Percentiles rank a stretch among this genome's conserved stretches.
These are phyloP conservation scores for Dictyostelium purpureum DNA, from an alignment of 78 protist species.

Conservation along the genomic window DNA sequence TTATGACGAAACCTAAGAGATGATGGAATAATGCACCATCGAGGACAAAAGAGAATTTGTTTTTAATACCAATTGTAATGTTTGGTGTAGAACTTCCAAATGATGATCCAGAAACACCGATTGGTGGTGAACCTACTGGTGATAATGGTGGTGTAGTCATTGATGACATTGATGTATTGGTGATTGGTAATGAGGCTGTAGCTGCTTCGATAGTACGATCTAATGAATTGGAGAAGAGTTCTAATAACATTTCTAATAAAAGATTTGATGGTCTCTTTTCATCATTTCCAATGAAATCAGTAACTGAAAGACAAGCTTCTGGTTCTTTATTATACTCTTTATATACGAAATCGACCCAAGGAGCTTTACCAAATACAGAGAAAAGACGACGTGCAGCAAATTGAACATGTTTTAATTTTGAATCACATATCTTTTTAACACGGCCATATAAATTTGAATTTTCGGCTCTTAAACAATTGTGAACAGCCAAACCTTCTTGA, in stretches of 20 bases:
- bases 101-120: too few species aligned
- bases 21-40: slow-evolving; percentile 42
- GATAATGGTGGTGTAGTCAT: slow-evolving; percentile 27
- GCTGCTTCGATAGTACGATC: slow-evolving; percentile 23
- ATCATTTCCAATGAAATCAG: slow-evolving; percentile 49
- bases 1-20: slow-evolving; percentile 3
- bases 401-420: slow-evolving; percentile 56
- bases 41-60: slow-evolving; percentile 35
- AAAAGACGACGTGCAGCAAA: slow-evolving; percentile 43
- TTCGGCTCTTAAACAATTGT: slow-evolving; percentile 37
- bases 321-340: slow-evolving; percentile 66
- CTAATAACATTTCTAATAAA: slow-evolving; percentile 20
- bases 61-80: slow-evolving; percentile 27
- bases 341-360: slow-evolving; percentile 51
- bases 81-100: slow-evolving; percentile 2
- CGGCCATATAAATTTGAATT: slow-evolving; percentile 31
- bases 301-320: background rate
- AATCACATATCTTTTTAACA: slow-evolving; percentile 39
- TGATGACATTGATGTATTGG: background rate
- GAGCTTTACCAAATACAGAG: slow-evolving; percentile 25
- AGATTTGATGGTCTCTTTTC: slow-evolving; percentile 17
- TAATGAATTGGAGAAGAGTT: slow-evolving; percentile 10
- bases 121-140: slow-evolving; percentile 32
- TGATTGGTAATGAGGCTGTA: slow-evolving; percentile 30
- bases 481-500: slow-evolving; percentile 51